A percentile compares a stretch with the other conserved stretches of the same genome.
These are phyloP conservation scores for Coniferiporia weirii DNA, from an alignment of 1,284 basidiomycete species.

Conservation along the genomic window DNA sequence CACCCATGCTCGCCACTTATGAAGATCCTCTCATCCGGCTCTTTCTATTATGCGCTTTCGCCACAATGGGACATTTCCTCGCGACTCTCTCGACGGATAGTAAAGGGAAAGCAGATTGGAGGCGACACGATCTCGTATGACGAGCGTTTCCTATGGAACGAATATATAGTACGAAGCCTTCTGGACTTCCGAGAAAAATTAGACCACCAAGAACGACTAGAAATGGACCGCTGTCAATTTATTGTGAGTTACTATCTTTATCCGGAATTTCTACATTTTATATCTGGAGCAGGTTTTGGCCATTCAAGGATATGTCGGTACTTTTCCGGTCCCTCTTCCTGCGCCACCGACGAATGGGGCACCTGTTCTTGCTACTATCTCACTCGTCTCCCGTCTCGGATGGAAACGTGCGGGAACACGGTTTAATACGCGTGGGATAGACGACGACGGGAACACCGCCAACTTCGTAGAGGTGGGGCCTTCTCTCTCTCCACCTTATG, in stretches of 20 bases:
- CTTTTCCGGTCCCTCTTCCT: slow-evolving; percentile 64
- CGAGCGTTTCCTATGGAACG: slow-evolving; percentile 85
- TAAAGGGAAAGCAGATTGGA: slow-evolving; percentile 41
- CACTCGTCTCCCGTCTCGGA: slow-evolving; percentile 82
- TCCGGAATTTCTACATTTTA: slow-evolving; percentile 25
- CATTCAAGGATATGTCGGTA: slow-evolving; percentile 90
- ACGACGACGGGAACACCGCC: slow-evolving; percentile 95
- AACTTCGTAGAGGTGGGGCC: slow-evolving; percentile 88
- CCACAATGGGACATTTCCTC: slow-evolving; percentile 88
- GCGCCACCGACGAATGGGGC: slow-evolving; percentile 66
- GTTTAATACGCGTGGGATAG: slow-evolving; percentile 95
- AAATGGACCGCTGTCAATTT: slow-evolving; percentile 75
- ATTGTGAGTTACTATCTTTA: slow-evolving; percentile 49
- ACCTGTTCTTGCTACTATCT: slow-evolving; percentile 63
- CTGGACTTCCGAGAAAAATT: slow-evolving; percentile 77
- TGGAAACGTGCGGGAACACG: slow-evolving; percentile 96
- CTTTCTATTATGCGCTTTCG: slow-evolving; percentile 88
- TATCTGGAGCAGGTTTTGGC: slow-evolving; percentile 60
- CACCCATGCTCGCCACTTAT: slow-evolving; percentile 88
- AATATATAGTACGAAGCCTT: slow-evolving; percentile 74
- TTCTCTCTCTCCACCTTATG: slow-evolving; percentile 13
- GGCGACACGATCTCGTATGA: slow-evolving; percentile 66
- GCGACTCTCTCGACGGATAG: slow-evolving; percentile 63
- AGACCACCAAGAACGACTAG: slow-evolving; percentile 59
- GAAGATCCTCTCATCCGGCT: slow-evolving; percentile 88